Evolutionary conservation across 805 yeast species (phyloP), one percentile per base, ranked within the genome.

Genomic region (Saccharomycopsis malanga): DNA sequence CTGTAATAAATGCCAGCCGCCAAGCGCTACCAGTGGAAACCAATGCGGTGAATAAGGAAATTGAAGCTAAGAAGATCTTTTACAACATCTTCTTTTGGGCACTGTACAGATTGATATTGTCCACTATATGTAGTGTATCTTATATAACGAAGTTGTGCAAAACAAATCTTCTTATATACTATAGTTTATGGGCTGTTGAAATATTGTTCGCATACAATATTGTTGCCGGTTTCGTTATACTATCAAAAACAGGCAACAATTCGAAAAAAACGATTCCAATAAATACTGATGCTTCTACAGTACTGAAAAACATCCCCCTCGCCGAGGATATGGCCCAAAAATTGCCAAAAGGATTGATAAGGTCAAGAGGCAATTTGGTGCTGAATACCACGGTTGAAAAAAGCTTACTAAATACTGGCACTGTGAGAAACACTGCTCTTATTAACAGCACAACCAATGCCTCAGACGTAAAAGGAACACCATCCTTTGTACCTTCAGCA

Each of bases 21-120:
- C 18, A 32, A 10, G 36, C 17, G 9, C 6, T n/a, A 6, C 36
- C 18, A 32, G 15, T 10, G 15, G 17, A 9, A n/a, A 9, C 9
- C 9, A 32, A 12, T 27, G 7, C 17, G 36, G 17, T 32, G 9
- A 44, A 44, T 36, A 36, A 36, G 20, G 46, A 44, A 24, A 35
- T 44, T 12, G 39, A 44, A n/a, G 46, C 46, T 3, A 23, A 30
- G n/a, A 44, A 44, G 29, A 36, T 44, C 4, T 44, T 44, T 30
- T 44, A 34, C 23, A 44, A 44, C 27, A 36, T 44, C 3, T 44
- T 44, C 21, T 35, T 37, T 22, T 37, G 41, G 36, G 38, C 42
- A 36, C 12, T 18, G 3, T 44, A 22, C 42, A 15, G 18, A 20
- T 23, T 44, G 7, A 14, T 44, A 17, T 25, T 17, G 15, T 18